Evolutionary conservation across 371 early-diverging fungal species (phyloP).

Genomic region (Batrachochytrium dendrobatidis): DNA sequence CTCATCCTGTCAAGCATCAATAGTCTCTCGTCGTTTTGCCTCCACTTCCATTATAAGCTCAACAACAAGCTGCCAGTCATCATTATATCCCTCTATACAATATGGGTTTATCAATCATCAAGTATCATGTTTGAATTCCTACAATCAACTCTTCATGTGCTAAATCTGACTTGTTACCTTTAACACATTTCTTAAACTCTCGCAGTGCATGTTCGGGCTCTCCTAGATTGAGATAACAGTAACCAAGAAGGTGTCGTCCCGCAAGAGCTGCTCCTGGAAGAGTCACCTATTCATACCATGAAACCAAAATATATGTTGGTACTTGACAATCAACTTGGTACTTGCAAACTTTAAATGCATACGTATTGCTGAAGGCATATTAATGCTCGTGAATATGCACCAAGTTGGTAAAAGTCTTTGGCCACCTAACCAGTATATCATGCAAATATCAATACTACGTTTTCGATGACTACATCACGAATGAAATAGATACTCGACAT

Average conservation of each 20-base stretch:
- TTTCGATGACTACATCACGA: too few species aligned
- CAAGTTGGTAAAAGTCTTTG: constrained; percentile 50
- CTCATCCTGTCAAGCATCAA: too few species aligned
- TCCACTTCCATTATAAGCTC: constrained; percentile 48
- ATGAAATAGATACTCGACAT: too few species aligned
- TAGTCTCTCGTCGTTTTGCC: constrained; percentile 24
- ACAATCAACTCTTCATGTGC: neutral
- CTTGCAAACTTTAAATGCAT: neutral
- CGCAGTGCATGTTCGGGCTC: constrained; percentile 38
- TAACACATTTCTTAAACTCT: constrained; percentile 50
- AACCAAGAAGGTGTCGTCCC: constrained; percentile 47
- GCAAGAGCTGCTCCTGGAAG: constrained; percentile 36
- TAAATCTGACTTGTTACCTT: constrained; percentile 22
- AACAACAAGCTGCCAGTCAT: constrained; percentile 57
- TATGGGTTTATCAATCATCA: neutral
- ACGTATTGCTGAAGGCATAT: constrained; percentile 47
- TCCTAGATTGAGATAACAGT: constrained; percentile 44
- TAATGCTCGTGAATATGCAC: constrained; percentile 43
- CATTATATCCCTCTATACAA: constrained; percentile 43
- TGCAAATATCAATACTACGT: too few species aligned
- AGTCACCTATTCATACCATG: constrained; percentile 20
- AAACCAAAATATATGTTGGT: neutral
- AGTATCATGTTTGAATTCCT: neutral
- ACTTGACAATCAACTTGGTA: neutral
- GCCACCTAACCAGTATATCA: constrained; percentile 25